Base-by-base conservation (phyloP, 371 early-diverging fungal species). In the Nematocida ironsii region DNA sequence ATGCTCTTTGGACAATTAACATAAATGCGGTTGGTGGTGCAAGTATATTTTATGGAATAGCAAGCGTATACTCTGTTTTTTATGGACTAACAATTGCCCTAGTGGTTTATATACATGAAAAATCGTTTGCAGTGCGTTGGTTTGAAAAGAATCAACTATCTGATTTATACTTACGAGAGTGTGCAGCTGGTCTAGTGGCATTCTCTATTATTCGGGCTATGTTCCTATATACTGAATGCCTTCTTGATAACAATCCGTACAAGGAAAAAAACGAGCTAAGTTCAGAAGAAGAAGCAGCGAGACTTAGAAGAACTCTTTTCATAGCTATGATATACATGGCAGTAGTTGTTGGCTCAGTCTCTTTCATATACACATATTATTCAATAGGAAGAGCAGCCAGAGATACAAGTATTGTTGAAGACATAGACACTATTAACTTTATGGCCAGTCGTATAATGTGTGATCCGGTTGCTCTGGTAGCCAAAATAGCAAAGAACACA, bases 281-380 rank as follows among this genome's bases (percentile, higher is more conserved):
- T 16, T 47, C 50, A 1, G 25, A 50, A 39, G 25, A 33, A 27
- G 47, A 50, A 20, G 54, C 40, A 9, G 11, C 40, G 0, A n/a
- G 25, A n/a, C 20, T 68, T 6, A 68, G 40, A 39, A 13, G 16
- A 20, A 6, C 1, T 16, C 47, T 68, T 25, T 6, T 68, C 6
- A 6, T 68, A 27, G 16, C 50, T 50, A 68, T 52, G 54, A 9
- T 68, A 13, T 68, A 68, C 39, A 27, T 27, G 13, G 7, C 40
- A 7, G 13, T 50, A 16, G 5, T 44, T 1, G 1, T 68, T 11
- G 69, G 69, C 6, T 68, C 52, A 23, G 13, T 47, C 18, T 13
- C n/a, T 18, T 68, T 68, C 40, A 45, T 68, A 27, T 68, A 68
- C 54, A 68, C 69, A 39, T 68, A 68, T 50, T 68, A 68, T 33